Conservation (phyloP, 2,329 filamentous ascomycete genomes). For the Thermothelomyces thermophilus region DNA sequence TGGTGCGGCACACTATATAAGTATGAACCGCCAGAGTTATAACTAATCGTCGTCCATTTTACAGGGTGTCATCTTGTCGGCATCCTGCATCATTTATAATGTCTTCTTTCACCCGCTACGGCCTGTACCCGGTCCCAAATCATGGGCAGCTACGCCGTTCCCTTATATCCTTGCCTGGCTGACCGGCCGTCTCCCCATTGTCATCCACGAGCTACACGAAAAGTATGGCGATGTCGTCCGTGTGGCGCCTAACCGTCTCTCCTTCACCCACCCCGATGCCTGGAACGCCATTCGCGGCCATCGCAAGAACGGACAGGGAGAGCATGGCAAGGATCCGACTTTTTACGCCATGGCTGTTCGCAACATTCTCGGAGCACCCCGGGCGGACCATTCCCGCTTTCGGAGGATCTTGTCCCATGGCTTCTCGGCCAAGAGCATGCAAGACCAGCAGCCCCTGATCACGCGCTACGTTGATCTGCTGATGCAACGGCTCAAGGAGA, state of each 20-base stretch:
- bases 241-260: slow-evolving; percentile 15
- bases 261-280: slow-evolving; percentile 17
- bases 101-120: slow-evolving; percentile 17
- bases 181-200: neutral
- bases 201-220: slow-evolving; percentile 14
- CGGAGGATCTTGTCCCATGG: slow-evolving; percentile 31
- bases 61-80: neutral
- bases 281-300: slow-evolving; percentile 18
- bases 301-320: slow-evolving; percentile 15
- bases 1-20: no score
- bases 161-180: slow-evolving; percentile 15
- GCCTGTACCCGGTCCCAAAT: slow-evolving; percentile 15
- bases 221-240: slow-evolving; percentile 20
- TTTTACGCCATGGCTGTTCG: neutral
- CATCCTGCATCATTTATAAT: slow-evolving; percentile 12
- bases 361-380: slow-evolving; percentile 25
- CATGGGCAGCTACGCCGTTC: slow-evolving; percentile 10
- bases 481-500: slow-evolving; percentile 11
- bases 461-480: slow-evolving; percentile 30
- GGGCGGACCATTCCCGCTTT: slow-evolving; percentile 27
- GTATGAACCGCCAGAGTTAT: no score
- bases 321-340: slow-evolving; percentile 15
- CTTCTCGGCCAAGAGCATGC: slow-evolving; percentile 33
- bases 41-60: no score
- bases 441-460: slow-evolving; percentile 33